A percentile compares a stretch with the other conserved stretches of the same genome.
Conservation (phyloP, 1,284 basidiomycete species). For the Ceratobasidium sp. region DNA sequence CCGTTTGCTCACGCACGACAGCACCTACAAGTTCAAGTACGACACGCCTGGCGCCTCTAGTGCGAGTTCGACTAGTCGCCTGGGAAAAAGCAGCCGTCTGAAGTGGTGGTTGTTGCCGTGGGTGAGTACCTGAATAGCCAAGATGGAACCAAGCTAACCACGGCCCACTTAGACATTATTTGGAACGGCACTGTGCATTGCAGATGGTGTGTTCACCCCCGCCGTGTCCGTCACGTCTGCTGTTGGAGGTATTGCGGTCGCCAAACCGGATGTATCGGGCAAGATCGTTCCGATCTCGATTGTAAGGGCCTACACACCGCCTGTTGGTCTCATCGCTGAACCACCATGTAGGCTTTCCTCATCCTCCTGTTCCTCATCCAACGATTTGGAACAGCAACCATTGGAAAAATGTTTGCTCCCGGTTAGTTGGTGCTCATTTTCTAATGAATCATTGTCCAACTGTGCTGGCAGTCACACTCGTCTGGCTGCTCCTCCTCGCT, state of each 20-base stretch:
- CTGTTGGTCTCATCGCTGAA: not conserved
- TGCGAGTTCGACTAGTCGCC: not conserved
- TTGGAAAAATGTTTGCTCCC: slow-evolving; percentile 63
- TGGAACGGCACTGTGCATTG: slow-evolving; percentile 51
- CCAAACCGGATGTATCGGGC: slow-evolving; percentile 57
- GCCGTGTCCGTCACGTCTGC: slow-evolving; percentile 73
- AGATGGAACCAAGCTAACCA: too few relatives aligned
- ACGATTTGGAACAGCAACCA: slow-evolving; percentile 62
- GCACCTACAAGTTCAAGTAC: slow-evolving; percentile 46
- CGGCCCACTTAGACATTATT: slow-evolving; percentile 49
- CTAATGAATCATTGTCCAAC: not conserved
- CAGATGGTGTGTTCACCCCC: slow-evolving; percentile 56
- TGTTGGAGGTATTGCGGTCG: slow-evolving; percentile 68
- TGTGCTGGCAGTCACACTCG: slow-evolving; percentile 57
- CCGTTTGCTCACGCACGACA: slow-evolving; percentile 61
- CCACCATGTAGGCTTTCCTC: slow-evolving; percentile 58
- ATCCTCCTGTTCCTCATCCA: slow-evolving; percentile 65
- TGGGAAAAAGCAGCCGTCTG: slow-evolving; percentile 45
- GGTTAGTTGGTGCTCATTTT: slow-evolving; percentile 49
- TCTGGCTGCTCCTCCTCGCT: slow-evolving; percentile 64
- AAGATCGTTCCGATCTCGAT: slow-evolving; percentile 66
- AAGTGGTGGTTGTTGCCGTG: slow-evolving; percentile 62
- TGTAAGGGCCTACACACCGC: slow-evolving; percentile 49
- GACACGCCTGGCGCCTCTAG: slow-evolving; percentile 16
- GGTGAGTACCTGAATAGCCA: slow-evolving; percentile 52